Conservation (phyloP, 495 filamentous ascomycete genomes). For the Daldinia loculata region DNA sequence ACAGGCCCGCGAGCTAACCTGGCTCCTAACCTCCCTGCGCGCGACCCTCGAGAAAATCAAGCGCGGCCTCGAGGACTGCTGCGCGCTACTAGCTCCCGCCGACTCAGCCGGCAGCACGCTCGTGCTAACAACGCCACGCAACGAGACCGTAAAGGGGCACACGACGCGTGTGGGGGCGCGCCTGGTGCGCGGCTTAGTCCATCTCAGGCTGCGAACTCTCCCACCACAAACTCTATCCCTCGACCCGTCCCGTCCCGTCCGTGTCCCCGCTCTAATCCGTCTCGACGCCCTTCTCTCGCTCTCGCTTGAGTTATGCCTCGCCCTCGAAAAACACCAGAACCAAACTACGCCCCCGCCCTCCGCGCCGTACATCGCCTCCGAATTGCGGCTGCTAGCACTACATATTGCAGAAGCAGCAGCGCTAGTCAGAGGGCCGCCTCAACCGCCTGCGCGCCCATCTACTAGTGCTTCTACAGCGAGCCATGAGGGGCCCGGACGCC, state of each 20-base stretch:
- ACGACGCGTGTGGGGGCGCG: slow-evolving; percentile 82
- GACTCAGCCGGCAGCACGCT: slow-evolving; percentile 82
- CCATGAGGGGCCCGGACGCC: background rate
- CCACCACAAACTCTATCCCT: slow-evolving; percentile 59
- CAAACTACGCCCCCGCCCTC: slow-evolving; percentile 53
- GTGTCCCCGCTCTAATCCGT: slow-evolving; percentile 71
- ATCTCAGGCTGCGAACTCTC: slow-evolving; percentile 60
- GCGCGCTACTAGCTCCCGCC: slow-evolving; percentile 78
- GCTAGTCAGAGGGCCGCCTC: slow-evolving; percentile 66
- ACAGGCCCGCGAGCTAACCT: slow-evolving; percentile 74
- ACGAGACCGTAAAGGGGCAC: slow-evolving; percentile 90
- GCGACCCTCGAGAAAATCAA: slow-evolving; percentile 79
- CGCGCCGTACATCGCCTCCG: slow-evolving; percentile 78
- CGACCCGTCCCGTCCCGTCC: slow-evolving; percentile 65
- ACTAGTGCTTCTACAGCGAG: slow-evolving; percentile 39
- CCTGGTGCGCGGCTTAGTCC: slow-evolving; percentile 72
- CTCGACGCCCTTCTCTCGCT: slow-evolving; percentile 79
- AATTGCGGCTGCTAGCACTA: slow-evolving; percentile 78
- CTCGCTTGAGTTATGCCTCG: slow-evolving; percentile 77
- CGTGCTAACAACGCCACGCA: slow-evolving; percentile 84
- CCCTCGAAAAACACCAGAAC: slow-evolving; percentile 55
- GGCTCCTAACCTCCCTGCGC: slow-evolving; percentile 83
- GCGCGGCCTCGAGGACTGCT: slow-evolving; percentile 88
- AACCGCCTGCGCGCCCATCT: slow-evolving; percentile 22
- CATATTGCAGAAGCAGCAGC: slow-evolving; percentile 74